These are phyloP conservation scores for Lyophyllum atratum DNA, from an alignment of 768 basidiomycete species.

Conservation along the genomic window DNA sequence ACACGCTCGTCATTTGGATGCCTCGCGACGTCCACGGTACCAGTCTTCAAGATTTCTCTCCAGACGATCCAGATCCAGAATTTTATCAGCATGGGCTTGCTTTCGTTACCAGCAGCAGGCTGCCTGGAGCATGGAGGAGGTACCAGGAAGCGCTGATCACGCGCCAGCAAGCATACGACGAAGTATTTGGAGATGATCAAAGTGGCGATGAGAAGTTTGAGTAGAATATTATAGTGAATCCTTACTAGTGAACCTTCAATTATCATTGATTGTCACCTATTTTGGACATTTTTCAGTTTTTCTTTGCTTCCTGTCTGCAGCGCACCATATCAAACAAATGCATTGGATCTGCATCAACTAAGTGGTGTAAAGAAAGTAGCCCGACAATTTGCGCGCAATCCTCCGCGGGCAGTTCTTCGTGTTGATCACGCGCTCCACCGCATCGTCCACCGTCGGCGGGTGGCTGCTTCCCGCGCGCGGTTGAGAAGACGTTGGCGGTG, in stretches of 20 bases:
- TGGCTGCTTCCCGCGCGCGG: slow-evolving; percentile 62
- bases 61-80: neutral
- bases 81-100: neutral
- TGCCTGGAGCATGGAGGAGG: neutral
- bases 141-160: neutral
- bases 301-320: no score
- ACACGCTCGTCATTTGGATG: neutral
- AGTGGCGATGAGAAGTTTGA: no score
- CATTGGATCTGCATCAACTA: no score
- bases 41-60: neutral
- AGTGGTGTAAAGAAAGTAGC: no score
- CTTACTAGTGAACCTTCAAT: no score
- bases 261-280: no score
- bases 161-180: no score
- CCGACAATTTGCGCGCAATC: no score
- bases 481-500: slow-evolving; percentile 85
- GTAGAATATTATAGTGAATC: no score
- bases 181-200: no score
- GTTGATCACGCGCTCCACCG: slow-evolving; percentile 88
- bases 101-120: neutral
- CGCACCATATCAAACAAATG: no score
- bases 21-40: neutral
- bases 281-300: no score
- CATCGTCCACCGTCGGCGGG: slow-evolving; percentile 51
- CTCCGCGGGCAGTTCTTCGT: slow-evolving; percentile 92